Evolutionary conservation across 2,329 filamentous ascomycete species (phyloP).

Genomic region (Penicillium griseofulvum): DNA sequence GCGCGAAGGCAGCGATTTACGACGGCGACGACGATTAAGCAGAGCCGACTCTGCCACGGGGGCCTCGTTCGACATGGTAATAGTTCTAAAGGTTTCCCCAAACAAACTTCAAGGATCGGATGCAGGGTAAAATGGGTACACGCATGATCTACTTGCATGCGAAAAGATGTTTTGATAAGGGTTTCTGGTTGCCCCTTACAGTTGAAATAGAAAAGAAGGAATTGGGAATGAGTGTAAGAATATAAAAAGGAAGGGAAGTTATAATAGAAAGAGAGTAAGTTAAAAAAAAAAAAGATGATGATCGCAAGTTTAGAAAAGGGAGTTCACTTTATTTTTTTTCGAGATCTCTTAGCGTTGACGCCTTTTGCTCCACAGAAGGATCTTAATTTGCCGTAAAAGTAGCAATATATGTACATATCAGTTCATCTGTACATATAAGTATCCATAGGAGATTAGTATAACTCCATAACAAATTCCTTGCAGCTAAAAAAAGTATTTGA

Average conservation of each 20-base stretch:
- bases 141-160: constrained; percentile 30
- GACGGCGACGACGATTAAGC: constrained; percentile 41
- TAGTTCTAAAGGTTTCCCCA: constrained; percentile 15
- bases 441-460: too few relatives aligned
- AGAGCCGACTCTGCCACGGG: constrained; percentile 27
- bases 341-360: constrained; percentile 17
- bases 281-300: neutral
- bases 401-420: too few relatives aligned
- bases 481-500: too few relatives aligned
- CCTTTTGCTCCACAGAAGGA: constrained; percentile 16
- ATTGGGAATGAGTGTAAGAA: constrained; percentile 1
- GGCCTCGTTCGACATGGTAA: constrained; percentile 32
- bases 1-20: constrained; percentile 43
- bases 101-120: constrained; percentile 16
- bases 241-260: neutral
- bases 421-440: too few relatives aligned
- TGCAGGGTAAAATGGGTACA: constrained; percentile 22
- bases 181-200: constrained; percentile 17
- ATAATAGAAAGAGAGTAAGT: neutral
- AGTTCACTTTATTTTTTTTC: constrained; percentile 2
- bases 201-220: constrained; percentile 10
- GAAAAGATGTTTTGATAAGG: constrained; percentile 9
- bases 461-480: too few relatives aligned
- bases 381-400: constrained; percentile 19
- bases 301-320: neutral